Evolutionary conservation across 2,329 filamentous ascomycete species (phyloP), one percentile per base, ranked within the genome.

Genomic region (Cordyceps javanica): DNA sequence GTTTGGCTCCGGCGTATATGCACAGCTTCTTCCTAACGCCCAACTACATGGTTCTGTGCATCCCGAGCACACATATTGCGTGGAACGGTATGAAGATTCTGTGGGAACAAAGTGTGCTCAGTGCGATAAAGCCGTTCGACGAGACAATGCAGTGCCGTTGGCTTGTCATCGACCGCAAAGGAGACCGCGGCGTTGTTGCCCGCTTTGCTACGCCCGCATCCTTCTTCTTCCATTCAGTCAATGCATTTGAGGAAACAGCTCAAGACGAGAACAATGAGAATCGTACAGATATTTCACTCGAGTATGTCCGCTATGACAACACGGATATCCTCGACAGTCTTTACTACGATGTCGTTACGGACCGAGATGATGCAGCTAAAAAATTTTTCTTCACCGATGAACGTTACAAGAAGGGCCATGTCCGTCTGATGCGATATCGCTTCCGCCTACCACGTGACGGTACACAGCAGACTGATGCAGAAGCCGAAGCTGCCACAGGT

Each of bases 221-320:
- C 48, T 95, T 92, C 75, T 87, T 84, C 70, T 95, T 95, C 69
- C 90, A 96, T 71, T 83, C 82, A 0, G 76, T 90, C 67, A 95
- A 95, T 63, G 82, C 89, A 0, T 94, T 86, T 68, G 88, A 93
- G 65, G 81, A 89, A 61, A 62, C 65, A 0, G 60, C 65, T 0
- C 69, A 73, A 30, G 72, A 70, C 2, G 72, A 76, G 1, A 64
- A 67, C 0, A 67, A 66, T 2, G 58, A 66, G 11, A 58, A 64
- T 10, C 54, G 56, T 13, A 69, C 62, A 1, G 77, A 85, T 59
- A 76, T 94, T 19, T 74, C 85, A 30, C 83, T 86, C 56, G 90
- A 95, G 60, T 68, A 87, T 1, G 71, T 85, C 30, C 74, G 81
- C 53, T 91, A 88, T 65, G 76, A 82, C 0, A 87, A 82, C 53